These are phyloP conservation scores for Cadophora malorum DNA, from an alignment of 2,329 filamentous ascomycete genomes.

Conservation along the genomic window DNA sequence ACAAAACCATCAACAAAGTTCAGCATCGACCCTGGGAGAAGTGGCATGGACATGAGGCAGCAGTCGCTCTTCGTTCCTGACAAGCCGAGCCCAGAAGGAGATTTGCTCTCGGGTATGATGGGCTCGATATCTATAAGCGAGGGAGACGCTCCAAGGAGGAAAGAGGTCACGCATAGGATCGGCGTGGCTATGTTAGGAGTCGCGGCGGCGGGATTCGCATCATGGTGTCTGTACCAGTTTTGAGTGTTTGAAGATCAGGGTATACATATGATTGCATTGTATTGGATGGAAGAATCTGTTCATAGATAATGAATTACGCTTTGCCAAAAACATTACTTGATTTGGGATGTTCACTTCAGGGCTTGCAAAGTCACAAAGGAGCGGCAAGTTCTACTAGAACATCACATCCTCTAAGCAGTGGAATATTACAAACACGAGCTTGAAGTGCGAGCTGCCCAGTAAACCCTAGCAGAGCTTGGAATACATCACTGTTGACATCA, in stretches of 20 bases:
- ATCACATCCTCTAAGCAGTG: too few species aligned
- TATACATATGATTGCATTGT: not conserved
- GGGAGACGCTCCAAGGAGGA: not conserved
- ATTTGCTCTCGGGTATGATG: conserved; percentile 8
- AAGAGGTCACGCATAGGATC: conserved; percentile 2
- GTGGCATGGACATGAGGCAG: conserved; percentile 12
- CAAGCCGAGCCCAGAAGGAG: conserved; percentile 17
- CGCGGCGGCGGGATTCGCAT: not conserved
- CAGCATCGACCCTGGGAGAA: not conserved
- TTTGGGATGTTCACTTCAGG: too few species aligned
- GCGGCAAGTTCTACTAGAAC: too few species aligned
- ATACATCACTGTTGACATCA: too few species aligned
- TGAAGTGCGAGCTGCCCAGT: too few species aligned
- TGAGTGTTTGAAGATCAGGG: not conserved
- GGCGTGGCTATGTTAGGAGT: conserved; percentile 3
- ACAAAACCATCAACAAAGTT: conserved; percentile 4
- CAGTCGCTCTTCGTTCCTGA: conserved; percentile 17
- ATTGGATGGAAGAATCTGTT: conserved; percentile 2
- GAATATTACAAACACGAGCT: too few species aligned
- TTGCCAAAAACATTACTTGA: not conserved
- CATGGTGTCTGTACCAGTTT: conserved; percentile 13
- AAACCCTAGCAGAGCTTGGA: too few species aligned
- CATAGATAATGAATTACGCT: not conserved
- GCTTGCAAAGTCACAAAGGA: too few species aligned
- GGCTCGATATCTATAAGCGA: conserved; percentile 13